Evolutionary conservation across 768 basidiomycete species (phyloP).

Genomic region (Rhodotorula babjevae): DNA sequence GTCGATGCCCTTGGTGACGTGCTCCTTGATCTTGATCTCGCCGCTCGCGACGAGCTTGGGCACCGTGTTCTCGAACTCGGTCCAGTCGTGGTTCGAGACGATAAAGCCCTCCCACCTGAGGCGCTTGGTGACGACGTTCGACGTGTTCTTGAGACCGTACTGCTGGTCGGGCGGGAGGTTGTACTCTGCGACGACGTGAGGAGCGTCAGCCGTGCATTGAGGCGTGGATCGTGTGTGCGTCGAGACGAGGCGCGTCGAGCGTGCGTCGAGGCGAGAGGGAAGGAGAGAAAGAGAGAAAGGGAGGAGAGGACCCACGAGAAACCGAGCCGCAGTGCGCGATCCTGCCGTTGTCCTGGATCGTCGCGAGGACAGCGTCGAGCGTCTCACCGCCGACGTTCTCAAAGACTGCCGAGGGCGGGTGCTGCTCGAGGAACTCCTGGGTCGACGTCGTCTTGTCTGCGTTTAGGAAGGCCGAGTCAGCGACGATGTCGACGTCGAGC

Average conservation of each 20-base stretch:
- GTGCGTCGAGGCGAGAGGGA: too few relatives aligned
- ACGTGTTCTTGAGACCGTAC: conserved; percentile 37
- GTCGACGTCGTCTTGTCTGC: conserved; percentile 55
- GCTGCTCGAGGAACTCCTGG: conserved; percentile 56
- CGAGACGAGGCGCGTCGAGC: too few relatives aligned
- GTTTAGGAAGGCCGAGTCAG: too few relatives aligned
- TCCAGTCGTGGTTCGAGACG: conserved; percentile 21
- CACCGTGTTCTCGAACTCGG: conserved; percentile 28
- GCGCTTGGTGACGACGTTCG: conserved; percentile 23
- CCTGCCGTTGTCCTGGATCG: conserved; percentile 39
- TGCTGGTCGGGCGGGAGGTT: conserved; percentile 34
- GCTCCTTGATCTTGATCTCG: conserved; percentile 43
- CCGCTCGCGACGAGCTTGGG: conserved; percentile 41
- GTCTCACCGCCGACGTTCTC: conserved; percentile 45
- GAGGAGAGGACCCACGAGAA: conserved; percentile 20
- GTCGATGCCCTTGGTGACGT: conserved; percentile 43
- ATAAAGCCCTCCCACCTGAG: conserved; percentile 31
- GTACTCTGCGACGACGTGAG: conserved; percentile 5
- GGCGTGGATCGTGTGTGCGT: too few relatives aligned
- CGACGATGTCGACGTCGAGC: too few relatives aligned
- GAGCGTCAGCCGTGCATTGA: too few relatives aligned
- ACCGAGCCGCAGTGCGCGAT: conserved; percentile 37
- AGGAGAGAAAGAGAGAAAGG: too few relatives aligned
- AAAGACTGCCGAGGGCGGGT: conserved; percentile 56
- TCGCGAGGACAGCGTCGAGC: conserved; percentile 42